Evolutionary conservation across 495 filamentous ascomycete species (phyloP).

Genomic region (Emericellopsis terricola): DNA sequence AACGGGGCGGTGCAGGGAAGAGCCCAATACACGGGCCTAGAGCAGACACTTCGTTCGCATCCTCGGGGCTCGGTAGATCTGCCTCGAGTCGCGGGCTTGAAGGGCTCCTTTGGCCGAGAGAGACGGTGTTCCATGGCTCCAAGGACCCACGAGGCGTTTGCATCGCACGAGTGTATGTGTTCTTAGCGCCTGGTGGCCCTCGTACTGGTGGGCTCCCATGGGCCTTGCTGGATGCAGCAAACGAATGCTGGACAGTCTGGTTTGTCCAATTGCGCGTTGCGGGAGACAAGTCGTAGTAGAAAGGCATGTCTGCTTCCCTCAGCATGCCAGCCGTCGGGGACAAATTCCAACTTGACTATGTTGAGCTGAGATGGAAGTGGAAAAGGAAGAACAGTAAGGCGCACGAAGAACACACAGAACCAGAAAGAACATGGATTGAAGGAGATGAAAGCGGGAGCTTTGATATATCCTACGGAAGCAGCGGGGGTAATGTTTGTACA

Average conservation of each 20-base stretch:
- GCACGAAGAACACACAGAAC: not conserved
- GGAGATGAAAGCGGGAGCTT: not conserved
- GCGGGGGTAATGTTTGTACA: not conserved
- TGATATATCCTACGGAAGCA: not conserved
- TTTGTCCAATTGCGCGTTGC: not conserved
- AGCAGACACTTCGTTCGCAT: too few species aligned
- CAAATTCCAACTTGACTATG: too few species aligned
- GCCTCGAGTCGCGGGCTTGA: not conserved
- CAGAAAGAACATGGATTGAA: not conserved
- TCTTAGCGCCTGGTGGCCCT: not conserved
- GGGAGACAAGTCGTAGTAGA: not conserved
- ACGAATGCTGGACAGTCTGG: too few species aligned
- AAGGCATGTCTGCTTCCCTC: not conserved
- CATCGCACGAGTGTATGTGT: not conserved
- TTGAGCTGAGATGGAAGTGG: too few species aligned
- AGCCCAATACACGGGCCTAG: not conserved
- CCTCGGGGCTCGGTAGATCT: not conserved
- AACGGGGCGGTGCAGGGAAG: not conserved
- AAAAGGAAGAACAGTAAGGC: not conserved
- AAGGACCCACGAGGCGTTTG: not conserved
- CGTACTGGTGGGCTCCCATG: not conserved
- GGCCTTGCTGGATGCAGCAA: too few species aligned
- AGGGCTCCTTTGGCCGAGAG: not conserved
- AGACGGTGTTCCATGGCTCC: not conserved
- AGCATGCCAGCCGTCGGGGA: too few species aligned